These are phyloP conservation scores for Zygosaccharomyces bailii DNA, from an alignment of 805 yeast species.

Conservation along the genomic window DNA sequence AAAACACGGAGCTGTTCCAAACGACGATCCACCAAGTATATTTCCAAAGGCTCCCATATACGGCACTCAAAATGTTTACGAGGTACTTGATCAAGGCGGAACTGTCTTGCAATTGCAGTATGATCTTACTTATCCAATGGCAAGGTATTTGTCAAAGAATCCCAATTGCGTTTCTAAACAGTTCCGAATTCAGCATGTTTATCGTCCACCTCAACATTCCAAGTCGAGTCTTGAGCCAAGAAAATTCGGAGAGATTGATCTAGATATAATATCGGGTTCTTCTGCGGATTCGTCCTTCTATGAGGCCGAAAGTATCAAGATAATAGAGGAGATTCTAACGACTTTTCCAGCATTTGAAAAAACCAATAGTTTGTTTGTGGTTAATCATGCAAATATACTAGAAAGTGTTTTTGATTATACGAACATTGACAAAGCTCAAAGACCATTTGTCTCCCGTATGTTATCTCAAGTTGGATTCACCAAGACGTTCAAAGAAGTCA, in stretches of 20 bases:
- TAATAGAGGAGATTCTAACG: slow-evolving; percentile 67
- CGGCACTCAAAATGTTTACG: slow-evolving; percentile 64
- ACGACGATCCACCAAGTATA: slow-evolving; percentile 58
- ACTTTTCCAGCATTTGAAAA: slow-evolving; percentile 64
- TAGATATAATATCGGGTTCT: slow-evolving; percentile 64
- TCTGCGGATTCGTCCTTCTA: slow-evolving; percentile 48
- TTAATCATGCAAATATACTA: slow-evolving; percentile 80
- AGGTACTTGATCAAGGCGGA: slow-evolving; percentile 81
- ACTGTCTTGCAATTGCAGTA: slow-evolving; percentile 84
- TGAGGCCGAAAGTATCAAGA: slow-evolving; percentile 87
- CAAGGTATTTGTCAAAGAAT: slow-evolving; percentile 72
- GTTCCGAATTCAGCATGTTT: slow-evolving; percentile 77
- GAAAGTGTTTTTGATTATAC: slow-evolving; percentile 78
- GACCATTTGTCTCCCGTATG: slow-evolving; percentile 61
- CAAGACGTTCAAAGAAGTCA: slow-evolving; percentile 57
- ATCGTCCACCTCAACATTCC: slow-evolving; percentile 56
- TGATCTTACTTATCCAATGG: slow-evolving; percentile 87
- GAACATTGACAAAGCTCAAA: slow-evolving; percentile 71
- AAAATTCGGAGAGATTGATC: slow-evolving; percentile 76
- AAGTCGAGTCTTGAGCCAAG: slow-evolving; percentile 65
- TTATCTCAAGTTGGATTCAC: slow-evolving; percentile 76
- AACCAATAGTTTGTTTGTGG: slow-evolving; percentile 53
- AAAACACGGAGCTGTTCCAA: slow-evolving; percentile 85
- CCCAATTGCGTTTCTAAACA: slow-evolving; percentile 48
- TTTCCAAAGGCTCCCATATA: slow-evolving; percentile 80